Conservation (phyloP, 352 stramenopile genomes). For the Globisporangium okanoganense region DNA sequence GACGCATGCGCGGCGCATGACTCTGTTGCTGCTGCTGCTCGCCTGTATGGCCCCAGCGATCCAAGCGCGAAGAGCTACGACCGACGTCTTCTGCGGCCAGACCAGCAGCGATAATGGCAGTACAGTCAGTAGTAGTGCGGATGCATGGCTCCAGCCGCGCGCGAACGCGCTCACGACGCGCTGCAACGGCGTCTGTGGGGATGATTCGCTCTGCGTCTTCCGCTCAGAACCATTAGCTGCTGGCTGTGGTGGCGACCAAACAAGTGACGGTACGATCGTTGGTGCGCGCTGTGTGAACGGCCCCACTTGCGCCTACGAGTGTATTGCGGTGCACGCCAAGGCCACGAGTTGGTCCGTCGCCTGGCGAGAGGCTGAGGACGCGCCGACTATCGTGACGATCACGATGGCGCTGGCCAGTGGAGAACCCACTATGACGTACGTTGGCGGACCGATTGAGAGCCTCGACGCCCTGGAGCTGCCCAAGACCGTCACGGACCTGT, state of each 20-base stretch:
- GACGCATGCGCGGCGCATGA: background rate
- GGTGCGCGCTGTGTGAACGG: conserved; percentile 5
- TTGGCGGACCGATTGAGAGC: conserved; percentile 7
- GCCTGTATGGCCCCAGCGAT: background rate
- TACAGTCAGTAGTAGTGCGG: background rate
- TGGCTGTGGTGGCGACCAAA: background rate
- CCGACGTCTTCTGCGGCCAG: background rate
- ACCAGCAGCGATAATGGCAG: background rate
- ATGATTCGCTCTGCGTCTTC: conserved; percentile 7
- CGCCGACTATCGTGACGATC: background rate
- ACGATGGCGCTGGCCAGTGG: background rate
- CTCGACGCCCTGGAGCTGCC: conserved; percentile 9
- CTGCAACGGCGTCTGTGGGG: conserved; percentile 4
- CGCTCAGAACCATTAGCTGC: background rate
- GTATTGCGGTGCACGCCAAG: background rate
- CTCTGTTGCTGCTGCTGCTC: background rate
- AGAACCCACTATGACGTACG: background rate
- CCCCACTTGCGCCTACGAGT: conserved; percentile 11
- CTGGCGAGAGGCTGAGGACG: background rate
- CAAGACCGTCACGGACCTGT: conserved; percentile 3
- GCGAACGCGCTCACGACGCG: conserved; percentile 6
- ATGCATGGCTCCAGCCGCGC: conserved; percentile 1
- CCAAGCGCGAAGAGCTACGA: background rate
- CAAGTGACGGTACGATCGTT: too few species aligned
- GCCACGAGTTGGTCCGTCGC: conserved; percentile 3